These are phyloP conservation scores for Speleostelium caveatum DNA, from an alignment of 78 protist genomes.

Conservation along the genomic window DNA sequence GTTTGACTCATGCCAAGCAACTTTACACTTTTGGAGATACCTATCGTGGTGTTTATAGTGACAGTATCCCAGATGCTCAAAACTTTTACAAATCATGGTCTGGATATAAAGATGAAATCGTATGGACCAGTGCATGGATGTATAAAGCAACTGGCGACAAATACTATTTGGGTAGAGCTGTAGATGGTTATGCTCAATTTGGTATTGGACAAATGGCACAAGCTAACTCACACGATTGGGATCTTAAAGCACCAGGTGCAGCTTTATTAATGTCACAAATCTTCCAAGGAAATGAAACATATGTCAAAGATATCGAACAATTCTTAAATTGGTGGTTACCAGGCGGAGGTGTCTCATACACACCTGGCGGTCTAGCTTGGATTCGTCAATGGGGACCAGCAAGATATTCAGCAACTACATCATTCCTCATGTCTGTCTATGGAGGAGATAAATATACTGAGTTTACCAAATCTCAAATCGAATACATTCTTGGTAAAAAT, in stretches of 20 bases:
- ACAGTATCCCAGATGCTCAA: conserved; percentile 59
- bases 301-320: conserved; percentile 18
- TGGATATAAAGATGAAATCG: conserved; percentile 64
- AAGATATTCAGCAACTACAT: conserved; percentile 41
- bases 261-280: conserved; percentile 9
- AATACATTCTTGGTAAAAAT: conserved; percentile 57
- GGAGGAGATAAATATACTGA: conserved; percentile 42
- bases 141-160: conserved; percentile 48
- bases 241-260: conserved; percentile 59
- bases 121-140: conserved; percentile 65
- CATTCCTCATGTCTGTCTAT: conserved; percentile 46
- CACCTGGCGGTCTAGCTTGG: conserved; percentile 80
- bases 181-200: not conserved
- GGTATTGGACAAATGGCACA: conserved; percentile 35
- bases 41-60: conserved; percentile 61
- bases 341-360: conserved; percentile 62
- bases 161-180: conserved; percentile 1
- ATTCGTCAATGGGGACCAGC: conserved; percentile 51
- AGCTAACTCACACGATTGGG: conserved; percentile 67
- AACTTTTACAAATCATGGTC: conserved; percentile 64
- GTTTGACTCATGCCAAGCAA: conserved; percentile 51
- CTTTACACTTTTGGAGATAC: conserved; percentile 55
- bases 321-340: conserved; percentile 57
- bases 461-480: conserved; percentile 34
- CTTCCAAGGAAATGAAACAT: conserved; percentile 1